These are phyloP conservation scores for Psophocarpus tetragonolobus DNA, from an alignment of 306 rosid genomes.

Conservation along the genomic window DNA sequence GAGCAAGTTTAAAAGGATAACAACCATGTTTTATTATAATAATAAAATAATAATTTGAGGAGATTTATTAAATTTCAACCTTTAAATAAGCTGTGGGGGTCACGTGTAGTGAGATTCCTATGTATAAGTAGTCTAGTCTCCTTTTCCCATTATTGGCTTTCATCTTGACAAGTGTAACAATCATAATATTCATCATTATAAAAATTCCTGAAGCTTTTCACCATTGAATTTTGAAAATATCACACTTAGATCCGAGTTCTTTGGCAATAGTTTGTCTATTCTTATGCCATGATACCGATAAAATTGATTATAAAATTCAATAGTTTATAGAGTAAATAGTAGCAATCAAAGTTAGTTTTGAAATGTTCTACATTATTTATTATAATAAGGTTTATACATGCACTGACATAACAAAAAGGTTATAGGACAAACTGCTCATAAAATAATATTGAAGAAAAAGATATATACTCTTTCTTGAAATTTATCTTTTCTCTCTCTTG, in stretches of 20 bases:
- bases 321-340: neutral
- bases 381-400: neutral
- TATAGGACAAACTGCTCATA: neutral
- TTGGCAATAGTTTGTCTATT: neutral
- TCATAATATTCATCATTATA: constrained; percentile 16
- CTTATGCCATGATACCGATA: neutral
- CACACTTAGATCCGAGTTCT: neutral
- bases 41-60: neutral
- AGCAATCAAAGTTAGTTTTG: neutral
- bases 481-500: neutral
- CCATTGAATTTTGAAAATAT: neutral
- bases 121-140: neutral
- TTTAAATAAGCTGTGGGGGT: constrained; percentile 28
- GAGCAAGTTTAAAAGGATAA: neutral
- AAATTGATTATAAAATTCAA: constrained; percentile 4
- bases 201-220: neutral
- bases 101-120: constrained; percentile 39
- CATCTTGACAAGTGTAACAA: neutral
- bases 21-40: neutral
- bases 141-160: neutral
- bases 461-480: neutral
- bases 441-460: neutral
- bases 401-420: neutral
- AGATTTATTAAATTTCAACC: neutral
- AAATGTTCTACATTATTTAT: neutral